Evolutionary conservation across 352 stramenopile species (phyloP).

Genomic region (Plasmopara muralis): DNA sequence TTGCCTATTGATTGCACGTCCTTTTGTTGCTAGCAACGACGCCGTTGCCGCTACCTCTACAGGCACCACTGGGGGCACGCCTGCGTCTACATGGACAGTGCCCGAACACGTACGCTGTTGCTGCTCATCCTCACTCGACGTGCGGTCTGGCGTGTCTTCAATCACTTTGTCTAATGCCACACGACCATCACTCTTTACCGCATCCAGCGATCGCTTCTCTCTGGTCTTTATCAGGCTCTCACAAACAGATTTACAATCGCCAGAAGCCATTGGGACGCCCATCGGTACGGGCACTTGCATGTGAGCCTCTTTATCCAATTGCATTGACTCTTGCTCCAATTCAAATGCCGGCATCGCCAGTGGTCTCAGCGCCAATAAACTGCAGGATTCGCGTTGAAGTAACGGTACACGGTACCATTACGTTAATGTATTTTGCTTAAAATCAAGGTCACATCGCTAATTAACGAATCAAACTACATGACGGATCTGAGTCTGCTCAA

Average conservation of each 20-base stretch:
- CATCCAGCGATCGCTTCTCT: constrained; percentile 4
- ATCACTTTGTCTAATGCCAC: neutral
- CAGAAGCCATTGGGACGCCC: neutral
- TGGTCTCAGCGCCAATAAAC: constrained; percentile 4
- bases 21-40: neutral
- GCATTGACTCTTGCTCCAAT: neutral
- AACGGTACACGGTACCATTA: neutral
- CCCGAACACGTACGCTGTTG: neutral
- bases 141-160: constrained; percentile 13
- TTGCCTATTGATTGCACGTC: neutral
- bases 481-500: constrained; percentile 31
- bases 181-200: constrained; percentile 13
- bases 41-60: constrained; percentile 2
- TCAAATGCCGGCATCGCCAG: neutral
- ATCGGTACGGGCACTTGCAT: neutral
- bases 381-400: neutral
- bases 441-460: neutral
- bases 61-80: constrained; percentile 3
- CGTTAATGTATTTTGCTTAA: too few relatives aligned
- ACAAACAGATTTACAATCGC: neutral
- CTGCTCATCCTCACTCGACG: constrained; percentile 19
- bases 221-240: neutral
- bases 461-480: constrained; percentile 21
- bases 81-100: neutral
- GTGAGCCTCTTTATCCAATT: neutral